Evolutionary conservation across 2,329 filamentous ascomycete genomes (phyloP).

Genomic region (Zalaria sp.): DNA sequence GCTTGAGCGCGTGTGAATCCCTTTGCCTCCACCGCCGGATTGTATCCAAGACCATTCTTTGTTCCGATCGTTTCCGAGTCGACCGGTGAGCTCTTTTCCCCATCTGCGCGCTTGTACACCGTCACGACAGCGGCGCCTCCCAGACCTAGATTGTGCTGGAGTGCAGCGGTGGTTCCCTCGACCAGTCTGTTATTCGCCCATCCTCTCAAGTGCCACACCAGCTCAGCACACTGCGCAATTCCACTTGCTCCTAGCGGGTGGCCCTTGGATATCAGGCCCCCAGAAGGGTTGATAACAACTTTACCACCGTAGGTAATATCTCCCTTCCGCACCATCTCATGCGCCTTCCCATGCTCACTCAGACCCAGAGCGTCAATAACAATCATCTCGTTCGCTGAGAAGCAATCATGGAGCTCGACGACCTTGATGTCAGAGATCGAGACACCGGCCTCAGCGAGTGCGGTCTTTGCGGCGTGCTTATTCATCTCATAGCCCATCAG

Average conservation of each 20-base stretch:
- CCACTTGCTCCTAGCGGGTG: conserved; percentile 89
- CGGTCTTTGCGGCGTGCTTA: conserved; percentile 51
- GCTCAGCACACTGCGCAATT: conserved; percentile 87
- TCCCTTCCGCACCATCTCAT: conserved; percentile 74
- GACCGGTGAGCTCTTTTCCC: conserved; percentile 46
- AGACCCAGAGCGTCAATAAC: conserved; percentile 78
- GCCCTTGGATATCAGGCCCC: conserved; percentile 89
- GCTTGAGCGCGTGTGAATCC: conserved; percentile 71
- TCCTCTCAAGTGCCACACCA: conserved; percentile 88
- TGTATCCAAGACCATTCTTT: conserved; percentile 65
- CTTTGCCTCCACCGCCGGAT: conserved; percentile 78
- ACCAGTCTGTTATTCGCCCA: conserved; percentile 86
- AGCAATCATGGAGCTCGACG: conserved; percentile 92
- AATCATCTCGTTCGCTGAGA: conserved; percentile 88
- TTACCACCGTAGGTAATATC: conserved; percentile 84
- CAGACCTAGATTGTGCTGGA: conserved; percentile 89
- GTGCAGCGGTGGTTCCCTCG: conserved; percentile 51
- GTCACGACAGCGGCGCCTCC: conserved; percentile 85
- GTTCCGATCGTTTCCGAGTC: conserved; percentile 50
- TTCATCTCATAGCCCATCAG: conserved; percentile 84
- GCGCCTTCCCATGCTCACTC: conserved; percentile 63
- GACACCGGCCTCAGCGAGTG: conserved; percentile 60
- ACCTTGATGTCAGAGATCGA: conserved; percentile 58
- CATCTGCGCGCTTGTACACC: conserved; percentile 76
- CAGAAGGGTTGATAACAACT: conserved; percentile 81